Conservation (phyloP, 2,329 filamentous ascomycete species). For the Ilyonectria destructans region DNA sequence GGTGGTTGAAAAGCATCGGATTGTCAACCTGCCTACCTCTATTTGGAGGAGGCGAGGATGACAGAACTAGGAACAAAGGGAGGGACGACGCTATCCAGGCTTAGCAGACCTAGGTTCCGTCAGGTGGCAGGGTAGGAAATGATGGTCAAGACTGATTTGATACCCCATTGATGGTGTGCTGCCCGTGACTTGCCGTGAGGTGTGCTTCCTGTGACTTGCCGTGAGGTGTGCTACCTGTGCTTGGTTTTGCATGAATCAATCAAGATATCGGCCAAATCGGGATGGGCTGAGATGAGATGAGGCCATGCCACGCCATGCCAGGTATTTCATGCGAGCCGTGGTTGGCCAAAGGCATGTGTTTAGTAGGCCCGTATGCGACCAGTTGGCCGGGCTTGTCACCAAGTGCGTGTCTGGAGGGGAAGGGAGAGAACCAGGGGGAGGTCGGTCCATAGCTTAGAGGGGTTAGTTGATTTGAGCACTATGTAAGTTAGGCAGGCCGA, state of each 20-base stretch:
- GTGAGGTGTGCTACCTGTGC: background rate
- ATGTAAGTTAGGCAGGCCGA: background rate
- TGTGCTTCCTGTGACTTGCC: background rate
- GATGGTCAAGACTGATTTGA: conserved; percentile 42
- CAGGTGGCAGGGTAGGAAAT: conserved; percentile 33
- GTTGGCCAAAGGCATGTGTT: background rate
- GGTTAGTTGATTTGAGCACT: background rate
- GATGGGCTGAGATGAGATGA: conserved; percentile 21
- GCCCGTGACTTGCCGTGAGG: background rate
- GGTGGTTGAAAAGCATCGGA: background rate
- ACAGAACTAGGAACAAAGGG: background rate
- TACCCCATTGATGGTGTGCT: conserved; percentile 29
- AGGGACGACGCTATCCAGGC: background rate
- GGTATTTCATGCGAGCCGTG: conserved; percentile 14
- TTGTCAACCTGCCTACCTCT: background rate
- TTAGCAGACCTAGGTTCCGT: background rate
- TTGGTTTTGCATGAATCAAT: conserved; percentile 16
- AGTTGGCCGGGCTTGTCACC: background rate
- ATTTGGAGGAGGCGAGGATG: background rate
- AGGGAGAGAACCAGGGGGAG: background rate
- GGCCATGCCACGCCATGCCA: conserved; percentile 19
- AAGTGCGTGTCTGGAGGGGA: background rate
- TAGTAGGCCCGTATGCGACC: conserved; percentile 13
- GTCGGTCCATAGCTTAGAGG: too few relatives aligned
- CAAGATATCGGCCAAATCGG: background rate